A percentile compares a stretch with the other conserved stretches of the same genome.
These are phyloP conservation scores for Wickerhamiella infanticola DNA, from an alignment of 1,139 yeast species.

Conservation along the genomic window DNA sequence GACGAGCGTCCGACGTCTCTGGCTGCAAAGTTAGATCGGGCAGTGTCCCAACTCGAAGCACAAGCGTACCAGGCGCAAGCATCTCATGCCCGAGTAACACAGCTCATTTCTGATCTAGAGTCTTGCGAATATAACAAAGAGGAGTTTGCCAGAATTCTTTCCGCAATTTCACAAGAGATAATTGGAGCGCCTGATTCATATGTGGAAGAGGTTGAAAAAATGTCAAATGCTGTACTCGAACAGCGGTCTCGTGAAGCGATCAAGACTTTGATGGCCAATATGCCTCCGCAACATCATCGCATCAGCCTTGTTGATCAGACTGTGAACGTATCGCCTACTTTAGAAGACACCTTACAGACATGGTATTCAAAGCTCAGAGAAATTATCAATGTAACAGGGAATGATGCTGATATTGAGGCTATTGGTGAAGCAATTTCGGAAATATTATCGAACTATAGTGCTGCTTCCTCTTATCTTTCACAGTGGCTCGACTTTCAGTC, in stretches of 20 bases:
- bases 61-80: not conserved
- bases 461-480: slow-evolving; percentile 26
- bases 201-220: slow-evolving; percentile 29
- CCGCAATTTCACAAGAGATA: not conserved
- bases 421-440: slow-evolving; percentile 4
- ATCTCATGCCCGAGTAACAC: not conserved
- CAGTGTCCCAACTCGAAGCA: not conserved
- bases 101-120: not conserved
- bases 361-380: slow-evolving; percentile 19
- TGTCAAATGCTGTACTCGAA: slow-evolving; percentile 26
- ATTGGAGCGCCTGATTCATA: slow-evolving; percentile 18
- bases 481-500: slow-evolving; percentile 45
- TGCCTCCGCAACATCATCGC: slow-evolving; percentile 21
- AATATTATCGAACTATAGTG: not conserved
- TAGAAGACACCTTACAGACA: slow-evolving; percentile 24
- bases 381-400: not conserved
- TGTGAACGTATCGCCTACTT: slow-evolving; percentile 30
- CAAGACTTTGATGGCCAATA: not conserved
- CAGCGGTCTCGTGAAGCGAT: slow-evolving; percentile 21
- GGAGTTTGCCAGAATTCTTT: not conserved
- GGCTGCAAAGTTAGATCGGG: not conserved
- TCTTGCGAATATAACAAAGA: not conserved
- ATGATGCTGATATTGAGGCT: not conserved
- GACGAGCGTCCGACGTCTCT: not conserved
- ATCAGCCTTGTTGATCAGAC: slow-evolving; percentile 31